Evolutionary conservation across 139 green algal species (phyloP).

Genomic region (Spirogloea muscicola): DNA sequence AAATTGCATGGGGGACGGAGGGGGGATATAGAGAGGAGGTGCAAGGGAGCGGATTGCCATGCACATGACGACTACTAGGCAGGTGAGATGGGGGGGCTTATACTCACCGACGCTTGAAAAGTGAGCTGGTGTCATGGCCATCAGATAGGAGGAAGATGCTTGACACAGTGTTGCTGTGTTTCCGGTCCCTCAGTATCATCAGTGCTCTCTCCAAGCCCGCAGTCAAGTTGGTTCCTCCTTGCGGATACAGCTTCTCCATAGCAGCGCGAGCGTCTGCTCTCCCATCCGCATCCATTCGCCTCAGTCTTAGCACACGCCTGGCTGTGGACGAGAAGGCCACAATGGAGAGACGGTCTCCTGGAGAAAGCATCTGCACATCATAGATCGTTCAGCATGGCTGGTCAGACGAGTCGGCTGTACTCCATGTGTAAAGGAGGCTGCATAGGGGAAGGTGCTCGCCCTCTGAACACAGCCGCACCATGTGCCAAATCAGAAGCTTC

Average conservation of each 20-base stretch:
- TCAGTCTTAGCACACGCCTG: not conserved
- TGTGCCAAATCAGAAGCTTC: conserved; percentile 14
- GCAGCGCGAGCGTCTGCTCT: not conserved
- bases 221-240: conserved; percentile 19
- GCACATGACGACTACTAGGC: too few relatives aligned
- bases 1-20: too few relatives aligned
- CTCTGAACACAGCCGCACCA: too few relatives aligned
- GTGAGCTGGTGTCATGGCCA: conserved; percentile 23
- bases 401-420: too few relatives aligned
- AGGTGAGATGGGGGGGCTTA: too few relatives aligned
- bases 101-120: too few relatives aligned
- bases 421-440: too few relatives aligned
- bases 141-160: conserved; percentile 19
- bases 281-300: not conserved
- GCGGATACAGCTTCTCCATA: not conserved
- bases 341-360: conserved; percentile 26
- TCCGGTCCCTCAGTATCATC: conserved; percentile 10
- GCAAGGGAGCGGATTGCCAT: too few relatives aligned
- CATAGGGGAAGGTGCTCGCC: too few relatives aligned
- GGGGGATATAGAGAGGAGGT: too few relatives aligned
- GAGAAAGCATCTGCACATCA: not conserved
- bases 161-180: conserved; percentile 4
- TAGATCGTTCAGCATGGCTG: too few relatives aligned
- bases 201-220: conserved; percentile 3
- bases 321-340: conserved; percentile 21